Evolutionary conservation across 2,329 filamentous ascomycete genomes (phyloP), one percentile per base, ranked within the genome.

Genomic region (Colletotrichum simmondsii): DNA sequence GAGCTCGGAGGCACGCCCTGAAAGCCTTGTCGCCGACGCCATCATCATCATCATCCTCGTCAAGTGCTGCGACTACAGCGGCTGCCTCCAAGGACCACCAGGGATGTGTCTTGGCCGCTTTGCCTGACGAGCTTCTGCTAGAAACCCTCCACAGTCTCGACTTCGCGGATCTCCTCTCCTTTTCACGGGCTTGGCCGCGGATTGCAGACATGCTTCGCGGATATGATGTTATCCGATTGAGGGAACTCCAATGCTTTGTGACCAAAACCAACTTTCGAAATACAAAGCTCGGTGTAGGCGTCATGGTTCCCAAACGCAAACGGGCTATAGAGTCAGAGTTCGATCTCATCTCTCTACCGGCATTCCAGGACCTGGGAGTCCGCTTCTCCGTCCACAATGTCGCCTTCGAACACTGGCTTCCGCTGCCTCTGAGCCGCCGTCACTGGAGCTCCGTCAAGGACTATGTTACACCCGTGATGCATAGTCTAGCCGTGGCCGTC

Each of bases 201-300:
- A 76, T 86, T 26, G 79, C 80, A 26, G 53, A 73, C 1, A 71
- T 85, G 52, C 75, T 87, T 12, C 68, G 75, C 14, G 77, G 78
- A 1, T 85, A 79, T 58, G 79, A 83, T 59, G 19, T 83, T 22
- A 73, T 86, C 42, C 82, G 83, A 4, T 80, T 81, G 58, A 82
- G 85, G 14, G 86, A 88, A 75, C 77, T 87, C 5, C 83, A 86
- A 65, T 88, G 85, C 75, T 88, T 86, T 75, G 81, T 80, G 56
- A 78, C 86, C 42, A 87, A 87, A 77, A 78, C 83, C 68, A 80
- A 77, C 22, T 85, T 84, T 75, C 74, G 77, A 37, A 69, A 79
- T 2, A 76, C 78, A 3, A 82, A 83, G 26, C 81, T 88, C 2
- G 86, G 86, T 2, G 80, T 88, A 10, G 86, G 85, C 3, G 82